These are phyloP conservation scores for Saccharomycopsis hybrid DNA, from an alignment of 1,139 yeast genomes.

Conservation along the genomic window DNA sequence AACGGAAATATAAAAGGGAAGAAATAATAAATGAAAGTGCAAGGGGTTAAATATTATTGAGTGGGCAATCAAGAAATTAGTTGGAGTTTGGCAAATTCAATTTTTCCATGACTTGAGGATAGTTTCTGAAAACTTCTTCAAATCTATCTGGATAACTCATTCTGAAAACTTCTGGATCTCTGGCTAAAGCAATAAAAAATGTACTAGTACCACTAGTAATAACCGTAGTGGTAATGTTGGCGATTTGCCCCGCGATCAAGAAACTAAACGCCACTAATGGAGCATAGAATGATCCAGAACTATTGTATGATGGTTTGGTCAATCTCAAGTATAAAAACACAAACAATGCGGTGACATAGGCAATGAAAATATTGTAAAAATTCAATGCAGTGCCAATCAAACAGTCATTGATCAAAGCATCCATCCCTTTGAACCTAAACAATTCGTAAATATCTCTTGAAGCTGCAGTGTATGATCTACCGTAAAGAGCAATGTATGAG, in stretches of 20 bases:
- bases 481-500: slow-evolving; percentile 81
- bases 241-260: slow-evolving; percentile 69
- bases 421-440: slow-evolving; percentile 74
- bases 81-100: slow-evolving; percentile 13
- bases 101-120: slow-evolving; percentile 50
- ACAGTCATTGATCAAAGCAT: slow-evolving; percentile 80
- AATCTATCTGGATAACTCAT: slow-evolving; percentile 71
- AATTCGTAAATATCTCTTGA: slow-evolving; percentile 82
- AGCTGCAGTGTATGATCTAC: slow-evolving; percentile 65
- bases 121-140: slow-evolving; percentile 62
- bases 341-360: slow-evolving; percentile 60
- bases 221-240: slow-evolving; percentile 65
- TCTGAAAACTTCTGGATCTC: slow-evolving; percentile 81
- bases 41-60: no score
- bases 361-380: slow-evolving; percentile 65
- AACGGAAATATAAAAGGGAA: no score
- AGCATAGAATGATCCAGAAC: slow-evolving; percentile 61
- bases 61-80: not conserved
- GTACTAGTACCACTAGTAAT: slow-evolving; percentile 80
- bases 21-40: no score
- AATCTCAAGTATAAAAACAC: slow-evolving; percentile 65
- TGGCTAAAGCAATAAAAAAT: slow-evolving; percentile 79
- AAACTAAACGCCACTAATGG: slow-evolving; percentile 76
- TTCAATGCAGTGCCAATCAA: slow-evolving; percentile 71
- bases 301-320: slow-evolving; percentile 68